These are phyloP conservation scores for Penium margaritaceum DNA, from an alignment of 139 green algal species.

Conservation along the genomic window DNA sequence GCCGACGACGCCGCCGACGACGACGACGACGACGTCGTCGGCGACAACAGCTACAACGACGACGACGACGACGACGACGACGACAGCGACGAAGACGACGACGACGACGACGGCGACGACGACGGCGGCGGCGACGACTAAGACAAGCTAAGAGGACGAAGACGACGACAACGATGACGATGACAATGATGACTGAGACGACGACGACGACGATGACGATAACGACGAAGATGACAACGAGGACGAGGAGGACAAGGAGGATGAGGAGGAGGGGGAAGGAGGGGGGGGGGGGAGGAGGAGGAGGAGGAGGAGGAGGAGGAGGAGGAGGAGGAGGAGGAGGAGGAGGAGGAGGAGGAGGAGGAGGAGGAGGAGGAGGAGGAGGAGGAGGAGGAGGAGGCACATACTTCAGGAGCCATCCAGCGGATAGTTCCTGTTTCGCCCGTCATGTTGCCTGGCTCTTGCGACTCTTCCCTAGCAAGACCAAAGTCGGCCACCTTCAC, in stretches of 20 bases:
- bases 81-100: neutral
- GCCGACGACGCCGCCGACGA: neutral
- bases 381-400: neutral
- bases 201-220: neutral
- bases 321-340: no score
- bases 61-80: slow-evolving; percentile 9
- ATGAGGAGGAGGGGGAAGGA: no score
- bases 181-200: neutral
- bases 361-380: slow-evolving; percentile 11
- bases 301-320: no score
- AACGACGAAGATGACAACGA: slow-evolving; percentile 1
- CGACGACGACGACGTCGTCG: slow-evolving; percentile 1
- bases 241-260: no score
- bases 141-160: no score
- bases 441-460: slow-evolving; percentile 14
- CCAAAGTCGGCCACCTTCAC: slow-evolving; percentile 68
- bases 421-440: slow-evolving; percentile 4
- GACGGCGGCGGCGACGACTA: no score
- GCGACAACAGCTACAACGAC: neutral
- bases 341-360: slow-evolving; percentile 16
- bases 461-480: slow-evolving; percentile 39
- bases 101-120: no score
- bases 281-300: no score
- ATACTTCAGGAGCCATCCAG: slow-evolving; percentile 7
- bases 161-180: no score